These are phyloP conservation scores for Posidonia oceanica DNA, from an alignment of 116 monocot genomes.

Conservation along the genomic window DNA sequence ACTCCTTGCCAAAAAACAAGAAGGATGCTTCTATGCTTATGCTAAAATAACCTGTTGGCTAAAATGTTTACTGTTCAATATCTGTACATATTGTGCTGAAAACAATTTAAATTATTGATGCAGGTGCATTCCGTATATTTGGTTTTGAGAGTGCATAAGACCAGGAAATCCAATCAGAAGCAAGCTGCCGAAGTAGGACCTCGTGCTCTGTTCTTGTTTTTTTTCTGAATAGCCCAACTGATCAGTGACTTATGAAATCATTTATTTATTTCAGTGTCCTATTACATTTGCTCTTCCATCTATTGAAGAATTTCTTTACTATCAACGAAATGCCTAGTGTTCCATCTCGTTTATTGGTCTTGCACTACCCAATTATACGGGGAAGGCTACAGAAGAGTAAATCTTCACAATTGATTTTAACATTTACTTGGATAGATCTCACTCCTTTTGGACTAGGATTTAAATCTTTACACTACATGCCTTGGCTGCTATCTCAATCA, in stretches of 20 bases:
- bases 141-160: constrained; percentile 57
- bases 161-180: background rate
- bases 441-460: no score
- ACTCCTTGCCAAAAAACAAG: background rate
- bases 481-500: no score
- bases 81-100: background rate
- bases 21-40: background rate
- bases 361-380: no score
- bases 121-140: constrained; percentile 79
- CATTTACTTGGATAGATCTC: no score
- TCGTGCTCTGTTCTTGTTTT: background rate
- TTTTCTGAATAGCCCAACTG: background rate
- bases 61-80: background rate
- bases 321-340: no score
- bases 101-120: constrained; percentile 1
- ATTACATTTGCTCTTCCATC: background rate
- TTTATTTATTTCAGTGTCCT: background rate
- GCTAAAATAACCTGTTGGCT: background rate
- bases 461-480: no score
- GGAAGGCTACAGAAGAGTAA: no score
- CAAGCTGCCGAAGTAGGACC: no score
- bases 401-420: no score
- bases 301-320: background rate
- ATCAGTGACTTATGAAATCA: no score
- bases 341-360: no score